Percentiles rank a stretch among this genome's conserved stretches.
Conservation (phyloP, 371 early-diverging fungal species). For the Haplosporangium sp. region DNA sequence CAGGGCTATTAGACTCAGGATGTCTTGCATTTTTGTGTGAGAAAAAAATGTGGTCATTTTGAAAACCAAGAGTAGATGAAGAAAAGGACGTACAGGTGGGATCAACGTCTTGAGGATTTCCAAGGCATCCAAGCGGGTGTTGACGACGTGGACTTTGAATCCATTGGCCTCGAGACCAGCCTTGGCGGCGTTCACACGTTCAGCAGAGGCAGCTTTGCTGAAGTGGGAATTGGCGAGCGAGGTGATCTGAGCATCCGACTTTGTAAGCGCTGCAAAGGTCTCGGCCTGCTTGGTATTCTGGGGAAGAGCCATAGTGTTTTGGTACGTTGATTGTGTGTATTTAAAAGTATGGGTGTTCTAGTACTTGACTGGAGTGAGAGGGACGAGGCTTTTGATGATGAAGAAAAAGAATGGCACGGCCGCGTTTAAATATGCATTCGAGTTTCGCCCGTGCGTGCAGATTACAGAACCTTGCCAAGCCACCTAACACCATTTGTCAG, state of each 20-base stretch:
- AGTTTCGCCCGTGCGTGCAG: no score
- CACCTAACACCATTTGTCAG: no score
- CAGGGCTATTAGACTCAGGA: no score
- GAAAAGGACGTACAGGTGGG: conserved; percentile 32
- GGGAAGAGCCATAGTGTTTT: conserved; percentile 25
- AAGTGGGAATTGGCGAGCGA: conserved; percentile 24
- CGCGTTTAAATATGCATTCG: no score
- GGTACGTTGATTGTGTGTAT: no score
- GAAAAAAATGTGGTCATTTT: background rate
- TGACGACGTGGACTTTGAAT: conserved; percentile 50
- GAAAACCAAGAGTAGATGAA: no score
- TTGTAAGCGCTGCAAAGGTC: conserved; percentile 40
- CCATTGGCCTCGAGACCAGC: conserved; percentile 55
- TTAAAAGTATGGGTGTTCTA: no score
- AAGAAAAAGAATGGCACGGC: no score
- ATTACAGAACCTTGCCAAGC: no score
- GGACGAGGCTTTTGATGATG: no score
- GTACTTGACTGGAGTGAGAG: no score
- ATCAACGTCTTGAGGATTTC: conserved; percentile 55
- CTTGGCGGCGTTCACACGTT: conserved; percentile 46
- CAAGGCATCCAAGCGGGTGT: conserved; percentile 39
- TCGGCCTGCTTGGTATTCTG: conserved; percentile 44
- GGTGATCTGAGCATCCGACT: conserved; percentile 35
- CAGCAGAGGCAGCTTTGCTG: conserved; percentile 53
- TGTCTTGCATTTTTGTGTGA: background rate